Evolutionary conservation across 768 basidiomycete species (phyloP), one percentile per base, ranked within the genome.

Genomic region (Lactarius akahatsu): DNA sequence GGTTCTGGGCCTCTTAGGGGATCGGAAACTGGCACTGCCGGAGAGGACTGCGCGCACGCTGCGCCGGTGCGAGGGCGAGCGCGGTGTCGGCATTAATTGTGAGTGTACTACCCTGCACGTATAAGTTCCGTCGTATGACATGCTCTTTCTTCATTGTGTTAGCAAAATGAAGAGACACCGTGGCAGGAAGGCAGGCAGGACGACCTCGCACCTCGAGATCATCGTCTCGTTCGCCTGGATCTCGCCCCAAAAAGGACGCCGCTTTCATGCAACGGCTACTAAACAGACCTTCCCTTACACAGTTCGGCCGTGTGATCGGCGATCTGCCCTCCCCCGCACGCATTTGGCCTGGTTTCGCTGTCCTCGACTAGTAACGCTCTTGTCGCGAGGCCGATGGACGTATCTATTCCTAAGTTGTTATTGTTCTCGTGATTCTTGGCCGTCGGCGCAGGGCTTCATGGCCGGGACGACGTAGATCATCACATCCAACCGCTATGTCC

Each of bases 71-170:
- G 20, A 40, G 52, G 62, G 15, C 15, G 57, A 55, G 40, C 36
- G 20, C 4, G 52, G 50, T 38, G 52, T 56, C 41, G 66, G 57
- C 43, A 30, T 67, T 34, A 50, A 40, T 56, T 16, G 62, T 55
- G 58, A 63, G 58, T 57, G 11, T 11, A 40, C 2, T n/a, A 6
- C 45, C 36, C 55, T 52, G 40, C 28, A 13, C 11, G 23, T n/a
- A 23, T 40, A 23, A 34, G 38, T 50, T 34, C 36, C 36, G 36
- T 38, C 32, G 16, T 58, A 26, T 54, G 32, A 59, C 50, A 54
- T 38, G 57, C 61, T 11, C 23, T 50, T 45, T 28, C 40, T 55
- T 45, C 47, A 32, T 61, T 45, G 23, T 4, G 28, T 11, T 52
- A 20, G 47, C 2, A 15, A 6, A 20, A 40, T 26, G 4, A 28